Evolutionary conservation across 768 basidiomycete species (phyloP).

Genomic region (Panellus pusillus): DNA sequence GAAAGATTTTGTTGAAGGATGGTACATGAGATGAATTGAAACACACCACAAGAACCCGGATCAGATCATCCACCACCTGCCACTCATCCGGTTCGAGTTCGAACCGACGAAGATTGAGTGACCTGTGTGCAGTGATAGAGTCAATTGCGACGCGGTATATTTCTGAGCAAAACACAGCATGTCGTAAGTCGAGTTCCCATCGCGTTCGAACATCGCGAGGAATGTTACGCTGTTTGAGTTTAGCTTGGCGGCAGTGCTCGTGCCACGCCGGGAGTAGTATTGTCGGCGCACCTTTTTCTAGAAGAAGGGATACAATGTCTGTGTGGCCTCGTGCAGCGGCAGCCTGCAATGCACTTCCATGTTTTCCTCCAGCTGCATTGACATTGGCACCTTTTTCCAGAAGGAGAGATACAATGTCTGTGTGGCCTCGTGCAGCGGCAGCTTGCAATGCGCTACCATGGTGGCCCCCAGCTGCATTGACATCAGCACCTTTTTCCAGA

Average conservation of each 20-base stretch:
- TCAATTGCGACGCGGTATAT: constrained; percentile 23
- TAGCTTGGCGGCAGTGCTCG: background rate
- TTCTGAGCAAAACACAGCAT: constrained; percentile 26
- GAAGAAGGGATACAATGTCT: too few species aligned
- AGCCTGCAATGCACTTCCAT: too few species aligned
- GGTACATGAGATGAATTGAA: background rate
- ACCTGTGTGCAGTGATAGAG: constrained; percentile 11
- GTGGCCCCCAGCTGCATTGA: too few species aligned
- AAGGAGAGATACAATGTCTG: too few species aligned
- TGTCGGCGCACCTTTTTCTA: too few species aligned
- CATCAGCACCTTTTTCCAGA: too few species aligned
- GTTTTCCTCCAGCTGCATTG: too few species aligned
- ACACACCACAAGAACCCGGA: constrained; percentile 19
- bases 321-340: too few species aligned
- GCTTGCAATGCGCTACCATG: too few species aligned
- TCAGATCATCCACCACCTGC: constrained; percentile 22
- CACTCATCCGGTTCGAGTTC: constrained; percentile 22
- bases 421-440: too few species aligned
- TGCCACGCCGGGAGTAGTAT: constrained; percentile 25
- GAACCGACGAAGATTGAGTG: constrained; percentile 3
- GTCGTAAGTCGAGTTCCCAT: constrained; percentile 30
- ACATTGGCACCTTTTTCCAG: too few species aligned
- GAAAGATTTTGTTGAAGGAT: too few species aligned
- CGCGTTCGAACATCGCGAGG: constrained; percentile 27
- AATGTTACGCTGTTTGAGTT: constrained; percentile 1